Evolutionary conservation across 2,329 filamentous ascomycete genomes (phyloP), one percentile per base, ranked within the genome.

Genomic region (Monilinia fructigena): DNA sequence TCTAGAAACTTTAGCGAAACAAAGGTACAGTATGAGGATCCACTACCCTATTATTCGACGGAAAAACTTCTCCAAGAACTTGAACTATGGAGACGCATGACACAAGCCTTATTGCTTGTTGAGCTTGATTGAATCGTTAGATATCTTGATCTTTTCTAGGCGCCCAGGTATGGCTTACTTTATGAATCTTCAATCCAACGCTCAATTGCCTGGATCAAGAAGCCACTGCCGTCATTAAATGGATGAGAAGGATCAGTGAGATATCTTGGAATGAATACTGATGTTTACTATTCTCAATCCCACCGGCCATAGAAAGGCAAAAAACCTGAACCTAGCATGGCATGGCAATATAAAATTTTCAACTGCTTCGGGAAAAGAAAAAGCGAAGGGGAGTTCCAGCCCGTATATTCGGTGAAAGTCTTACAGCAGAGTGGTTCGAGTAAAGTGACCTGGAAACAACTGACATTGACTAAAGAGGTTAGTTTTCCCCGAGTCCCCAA

Each of bases 401-500:
- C 42, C 42, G 48, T 35, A 20, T 60, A 42, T 60, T 38, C 56
- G 45, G 42, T 42, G 12, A 42, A 16, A 42, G 40, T 16, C 40
- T 42, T 42, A 42, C 4, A 42, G 26, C 47, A 60, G 26, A 47
- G 45, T 61, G 50, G 45, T 45, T 60, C 14, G 20, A 60, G n/a
- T 52, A 50, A 50, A 42, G 4, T 42, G 14, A 42, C 40, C 4
- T 42, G 28, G 18, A 61, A 50, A 26, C 8, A 14, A 42, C 28
- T 20, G 26, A 31, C 26, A 48, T 47, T 12, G 50, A 38, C 28
- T 38, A 38, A 12, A 12, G 26, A 50, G 38, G 38, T 4, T 61
- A 60, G 45, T 14, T 28, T 60, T 60, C 58, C 58, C 58, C 58
- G 31, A 60, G n/a, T 60, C 58, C 58, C 45, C 58, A 60, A 38